These are phyloP conservation scores for Leucogyrophana mollusca DNA, from an alignment of 768 basidiomycete species.

Conservation along the genomic window DNA sequence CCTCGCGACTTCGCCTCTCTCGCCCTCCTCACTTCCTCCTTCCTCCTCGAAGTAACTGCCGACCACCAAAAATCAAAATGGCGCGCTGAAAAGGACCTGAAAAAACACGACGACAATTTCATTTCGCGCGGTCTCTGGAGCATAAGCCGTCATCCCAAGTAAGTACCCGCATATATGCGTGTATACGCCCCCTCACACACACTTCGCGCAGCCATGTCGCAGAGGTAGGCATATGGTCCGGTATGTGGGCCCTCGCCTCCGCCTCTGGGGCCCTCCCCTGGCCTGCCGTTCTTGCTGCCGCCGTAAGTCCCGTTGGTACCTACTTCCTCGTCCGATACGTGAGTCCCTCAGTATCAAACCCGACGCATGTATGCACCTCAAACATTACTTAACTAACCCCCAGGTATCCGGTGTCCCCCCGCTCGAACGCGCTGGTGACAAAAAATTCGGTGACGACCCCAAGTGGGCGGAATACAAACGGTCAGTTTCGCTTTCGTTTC, in stretches of 20 bases:
- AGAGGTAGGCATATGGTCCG: slow-evolving; percentile 69
- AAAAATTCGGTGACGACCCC: slow-evolving; percentile 52
- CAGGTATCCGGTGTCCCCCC: slow-evolving; percentile 71
- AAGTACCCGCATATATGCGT: slow-evolving; percentile 13
- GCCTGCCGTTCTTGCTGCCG: slow-evolving; percentile 32
- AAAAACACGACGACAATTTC: slow-evolving; percentile 70
- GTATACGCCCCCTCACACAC: not conserved
- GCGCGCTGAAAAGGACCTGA: slow-evolving; percentile 55
- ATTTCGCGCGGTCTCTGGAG: slow-evolving; percentile 69
- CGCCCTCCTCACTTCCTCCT: slow-evolving; percentile 52
- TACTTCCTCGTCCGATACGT: slow-evolving; percentile 56
- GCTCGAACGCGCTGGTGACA: slow-evolving; percentile 57
- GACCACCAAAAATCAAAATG: slow-evolving; percentile 67
- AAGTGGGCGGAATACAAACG: slow-evolving; percentile 60
- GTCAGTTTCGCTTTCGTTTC: slow-evolving; percentile 28
- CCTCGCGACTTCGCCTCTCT: slow-evolving; percentile 53
- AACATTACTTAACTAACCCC: not conserved
- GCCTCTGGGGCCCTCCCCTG: slow-evolving; percentile 24
- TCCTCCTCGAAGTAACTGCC: slow-evolving; percentile 61
- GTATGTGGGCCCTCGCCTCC: slow-evolving; percentile 59
- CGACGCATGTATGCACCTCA: not conserved
- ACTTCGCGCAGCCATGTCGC: slow-evolving; percentile 55
- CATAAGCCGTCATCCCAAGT: slow-evolving; percentile 74
- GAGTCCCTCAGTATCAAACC: not conserved
- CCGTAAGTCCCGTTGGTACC: slow-evolving; percentile 59